These are phyloP conservation scores for Scenedesmus sp. DNA, from an alignment of 163 green algal genomes.

Conservation along the genomic window DNA sequence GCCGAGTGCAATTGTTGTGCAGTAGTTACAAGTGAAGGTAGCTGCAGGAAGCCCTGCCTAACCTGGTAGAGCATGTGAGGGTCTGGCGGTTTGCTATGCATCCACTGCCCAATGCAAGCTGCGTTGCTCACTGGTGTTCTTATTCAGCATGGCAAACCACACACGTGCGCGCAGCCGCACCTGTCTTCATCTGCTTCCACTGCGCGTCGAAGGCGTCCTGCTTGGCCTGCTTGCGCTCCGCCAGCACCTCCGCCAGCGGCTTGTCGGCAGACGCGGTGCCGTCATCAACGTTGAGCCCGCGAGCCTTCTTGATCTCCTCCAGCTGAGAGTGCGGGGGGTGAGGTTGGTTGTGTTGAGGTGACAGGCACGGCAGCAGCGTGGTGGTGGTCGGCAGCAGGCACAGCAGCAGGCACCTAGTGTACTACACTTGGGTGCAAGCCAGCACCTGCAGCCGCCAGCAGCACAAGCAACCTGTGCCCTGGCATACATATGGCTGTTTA, in stretches of 20 bases:
- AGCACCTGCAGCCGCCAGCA: no score
- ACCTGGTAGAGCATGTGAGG: not conserved
- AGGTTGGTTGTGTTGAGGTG: not conserved
- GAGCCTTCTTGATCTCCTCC: conserved; percentile 69
- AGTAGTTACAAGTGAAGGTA: not conserved
- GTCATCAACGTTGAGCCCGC: conserved; percentile 67
- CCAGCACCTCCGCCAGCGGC: conserved; percentile 83
- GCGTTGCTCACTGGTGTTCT: no score
- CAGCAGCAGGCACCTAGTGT: not conserved
- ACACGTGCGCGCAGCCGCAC: conserved; percentile 11
- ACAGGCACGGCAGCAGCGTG: not conserved
- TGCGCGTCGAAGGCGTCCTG: conserved; percentile 82
- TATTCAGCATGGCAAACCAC: not conserved
- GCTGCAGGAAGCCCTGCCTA: no score
- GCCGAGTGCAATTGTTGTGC: not conserved
- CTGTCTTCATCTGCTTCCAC: conserved; percentile 90
- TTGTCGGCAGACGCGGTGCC: conserved; percentile 71
- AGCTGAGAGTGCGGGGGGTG: conserved; percentile 61
- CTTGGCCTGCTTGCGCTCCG: conserved; percentile 84
- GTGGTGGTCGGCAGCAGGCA: not conserved
- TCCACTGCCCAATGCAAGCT: no score
- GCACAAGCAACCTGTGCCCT: no score
- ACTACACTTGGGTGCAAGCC: not conserved
- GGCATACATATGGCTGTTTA: no score
- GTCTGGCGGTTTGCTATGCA: no score